Evolutionary conservation across 1,284 basidiomycete genomes (phyloP), one percentile per base, ranked within the genome.

Genomic region (Cutaneotrichosporon sp.): DNA sequence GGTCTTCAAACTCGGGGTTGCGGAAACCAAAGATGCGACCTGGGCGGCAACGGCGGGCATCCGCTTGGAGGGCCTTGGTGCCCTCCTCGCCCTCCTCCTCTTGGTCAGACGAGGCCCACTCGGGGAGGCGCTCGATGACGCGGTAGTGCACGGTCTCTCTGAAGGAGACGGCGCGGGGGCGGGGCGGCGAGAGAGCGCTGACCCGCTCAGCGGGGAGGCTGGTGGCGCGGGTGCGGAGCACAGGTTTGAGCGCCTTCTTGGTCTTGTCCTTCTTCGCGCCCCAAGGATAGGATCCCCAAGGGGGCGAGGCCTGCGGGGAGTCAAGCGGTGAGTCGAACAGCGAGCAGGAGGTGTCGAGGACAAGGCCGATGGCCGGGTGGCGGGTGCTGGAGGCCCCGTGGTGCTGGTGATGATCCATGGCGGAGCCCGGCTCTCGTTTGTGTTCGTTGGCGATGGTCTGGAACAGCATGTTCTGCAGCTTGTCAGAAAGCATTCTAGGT

Each of bases 51-150:
- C 1, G 2, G 38, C n/a, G 9, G 3, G 6, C 38, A 0, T n/a
- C 38, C 6, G 38, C 18, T 7, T 18, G 38, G 18, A 42, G 38
- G n/a, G 0, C 14, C 38, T 4, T 42, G 38, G 18, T 42, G 38
- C 38, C 38, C 7, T 42, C 3, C 16, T 42, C 38, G 5, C 38
- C 38, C 38, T n/a, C 38, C 16, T 42, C 0, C 18, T 42, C 38
- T 8, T 18, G 4, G 38, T 42, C 18, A 16, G 18, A 7, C 6
- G 38, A 7, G 34, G 47, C 49, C 18, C 57, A 62, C 18, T 52
- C 60, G 4, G 60, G 60, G 7, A 62, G 38, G 16, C 60, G 34
- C 53, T 62, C 60, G 18, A 62, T 58, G 24, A 62, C 60, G 31
- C 50, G 58, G 60, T 54, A 62, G 24, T 20, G 49, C 6, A 50